Conservation (phyloP, 805 yeast species). For the Cyberlindnera meyerae region DNA sequence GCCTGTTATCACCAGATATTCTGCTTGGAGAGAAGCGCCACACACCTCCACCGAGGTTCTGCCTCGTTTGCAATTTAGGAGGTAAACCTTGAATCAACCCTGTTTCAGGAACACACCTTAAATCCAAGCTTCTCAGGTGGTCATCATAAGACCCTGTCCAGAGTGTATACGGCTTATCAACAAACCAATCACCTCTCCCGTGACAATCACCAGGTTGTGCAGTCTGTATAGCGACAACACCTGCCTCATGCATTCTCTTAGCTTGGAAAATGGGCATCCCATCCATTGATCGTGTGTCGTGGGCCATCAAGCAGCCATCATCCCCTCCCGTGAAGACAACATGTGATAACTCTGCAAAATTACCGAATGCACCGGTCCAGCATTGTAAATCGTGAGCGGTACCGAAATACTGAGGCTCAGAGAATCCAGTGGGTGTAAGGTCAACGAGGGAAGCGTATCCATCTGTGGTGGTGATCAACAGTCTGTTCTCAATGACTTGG, state of each 20-base stretch:
- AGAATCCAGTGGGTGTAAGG: slow-evolving; percentile 25
- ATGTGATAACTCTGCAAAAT: slow-evolving; percentile 42
- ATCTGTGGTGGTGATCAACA: slow-evolving; percentile 60
- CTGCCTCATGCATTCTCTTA: slow-evolving; percentile 75
- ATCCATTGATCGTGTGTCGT: slow-evolving; percentile 48
- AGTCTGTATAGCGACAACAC: slow-evolving; percentile 77
- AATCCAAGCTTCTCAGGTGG: slow-evolving; percentile 59
- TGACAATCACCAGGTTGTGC: slow-evolving; percentile 35
- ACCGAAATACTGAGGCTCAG: slow-evolving; percentile 17
- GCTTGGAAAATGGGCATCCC: slow-evolving; percentile 31
- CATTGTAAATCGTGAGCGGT: slow-evolving; percentile 69
- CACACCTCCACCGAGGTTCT: slow-evolving; percentile 85
- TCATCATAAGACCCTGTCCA: slow-evolving; percentile 97
- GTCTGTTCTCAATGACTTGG: slow-evolving; percentile 31
- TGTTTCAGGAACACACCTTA: slow-evolving; percentile 46
- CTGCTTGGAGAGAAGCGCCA: slow-evolving; percentile 82
- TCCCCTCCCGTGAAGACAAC: slow-evolving; percentile 88
- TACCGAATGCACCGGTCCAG: slow-evolving; percentile 81
- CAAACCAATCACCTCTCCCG: slow-evolving; percentile 38
- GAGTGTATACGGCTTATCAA: slow-evolving; percentile 39
- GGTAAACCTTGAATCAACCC: slow-evolving; percentile 42
- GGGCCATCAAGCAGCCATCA: slow-evolving; percentile 70
- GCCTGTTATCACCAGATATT: slow-evolving; percentile 33
- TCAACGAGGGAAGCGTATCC: slow-evolving; percentile 53
- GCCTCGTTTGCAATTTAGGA: slow-evolving; percentile 42